Evolutionary conservation across 495 filamentous ascomycete genomes (phyloP).

Genomic region (Extremus antarcticus): DNA sequence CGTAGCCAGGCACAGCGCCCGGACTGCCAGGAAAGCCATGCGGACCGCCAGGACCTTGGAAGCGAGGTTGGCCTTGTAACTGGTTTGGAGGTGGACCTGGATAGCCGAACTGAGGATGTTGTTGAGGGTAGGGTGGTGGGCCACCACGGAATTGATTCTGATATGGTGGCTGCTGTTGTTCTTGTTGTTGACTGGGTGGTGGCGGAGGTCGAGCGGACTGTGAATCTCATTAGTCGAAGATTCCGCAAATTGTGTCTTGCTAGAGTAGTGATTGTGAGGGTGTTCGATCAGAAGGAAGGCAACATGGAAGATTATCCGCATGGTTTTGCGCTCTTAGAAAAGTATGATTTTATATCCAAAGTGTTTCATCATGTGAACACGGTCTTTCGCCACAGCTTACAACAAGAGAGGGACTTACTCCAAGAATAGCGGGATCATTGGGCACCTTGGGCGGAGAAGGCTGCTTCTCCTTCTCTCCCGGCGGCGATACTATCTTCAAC

Average conservation of each 20-base stretch:
- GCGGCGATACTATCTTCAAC: conserved; percentile 74
- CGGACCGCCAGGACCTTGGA: conserved; percentile 38
- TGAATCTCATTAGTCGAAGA: not conserved
- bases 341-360: conserved; percentile 68
- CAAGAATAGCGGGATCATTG: conserved; percentile 92
- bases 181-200: conserved; percentile 29
- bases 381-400: not conserved
- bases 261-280: not conserved
- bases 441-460: conserved; percentile 62
- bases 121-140: conserved; percentile 23
- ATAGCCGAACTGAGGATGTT: conserved; percentile 32
- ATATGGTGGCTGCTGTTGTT: conserved; percentile 33
- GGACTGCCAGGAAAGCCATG: conserved; percentile 54
- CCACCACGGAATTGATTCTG: conserved; percentile 12
- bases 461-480: conserved; percentile 48
- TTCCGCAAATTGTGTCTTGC: not conserved
- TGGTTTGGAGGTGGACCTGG: conserved; percentile 22
- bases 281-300: conserved; percentile 91
- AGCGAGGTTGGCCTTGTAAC: conserved; percentile 26
- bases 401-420: conserved; percentile 60
- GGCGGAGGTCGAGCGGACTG: conserved; percentile 27
- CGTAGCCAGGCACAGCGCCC: conserved; percentile 36
- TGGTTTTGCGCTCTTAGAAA: conserved; percentile 85
- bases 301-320: conserved; percentile 92
- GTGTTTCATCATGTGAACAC: conserved; percentile 62